Base-by-base conservation (phyloP, 2,329 filamentous ascomycete genomes). In the Fusarium paranaense region DNA sequence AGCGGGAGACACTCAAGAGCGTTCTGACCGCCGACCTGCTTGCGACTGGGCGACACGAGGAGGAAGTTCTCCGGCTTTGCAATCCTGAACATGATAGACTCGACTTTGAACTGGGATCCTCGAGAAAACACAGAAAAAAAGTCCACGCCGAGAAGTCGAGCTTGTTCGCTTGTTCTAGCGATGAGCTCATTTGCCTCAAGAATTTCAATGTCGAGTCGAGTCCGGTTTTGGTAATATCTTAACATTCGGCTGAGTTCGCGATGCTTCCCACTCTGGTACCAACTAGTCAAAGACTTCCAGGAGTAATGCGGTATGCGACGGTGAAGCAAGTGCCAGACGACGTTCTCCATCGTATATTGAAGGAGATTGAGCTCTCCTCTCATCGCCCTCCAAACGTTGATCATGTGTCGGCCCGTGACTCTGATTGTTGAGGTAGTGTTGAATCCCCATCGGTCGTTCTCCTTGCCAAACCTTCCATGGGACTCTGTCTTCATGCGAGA, bases 361-460 rank as follows among this genome's bases (percentile, higher is more conserved):
- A 98, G 87, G 32, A 99, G 85, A 76, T 95, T 97, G 32, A 99
- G 84, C 82, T 98, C 96, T n/a, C 92, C 90, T 67, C 95, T 90
- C 95, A 99, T 98, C 1, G 95, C 95, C 77, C 96, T 90, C 95
- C 97, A 98, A 54, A 98, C 93, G 76, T 98, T 98, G 85, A 99
- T 95, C 88, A 97, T 95, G 80, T 98, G 96, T 70, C 97, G 90
- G 6, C 97, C 97, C 0, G 95, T 98, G n/a, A 99, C 90, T 66
- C 92, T 91, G 75, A 98, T 95, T 4, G 94, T 96, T 3, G 95
- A 98, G 0, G 95, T 97, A 63, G 95, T 95, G 72, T 95, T 97
- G 85, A 97, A 98, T 0, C 95, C 96, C 96, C 96, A 98, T 73
- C 91, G 89, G 81, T 98, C 95, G 59, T 91, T 91, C 27, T 97